These are phyloP conservation scores for Dipteronia dyeriana DNA, from an alignment of 345 rosid species.

Conservation along the genomic window DNA sequence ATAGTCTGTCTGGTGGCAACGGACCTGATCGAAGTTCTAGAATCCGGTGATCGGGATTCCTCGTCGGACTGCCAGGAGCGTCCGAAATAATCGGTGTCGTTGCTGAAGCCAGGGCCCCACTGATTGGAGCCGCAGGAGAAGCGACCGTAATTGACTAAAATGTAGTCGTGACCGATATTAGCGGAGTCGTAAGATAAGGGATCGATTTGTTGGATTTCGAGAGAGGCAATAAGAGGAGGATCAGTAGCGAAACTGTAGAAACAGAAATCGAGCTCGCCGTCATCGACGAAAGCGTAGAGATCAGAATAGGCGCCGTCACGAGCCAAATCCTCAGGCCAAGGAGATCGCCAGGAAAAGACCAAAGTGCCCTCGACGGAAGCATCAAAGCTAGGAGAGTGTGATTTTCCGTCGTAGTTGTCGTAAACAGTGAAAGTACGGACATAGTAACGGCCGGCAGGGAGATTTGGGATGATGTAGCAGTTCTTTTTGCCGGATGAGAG, in stretches of 20 bases:
- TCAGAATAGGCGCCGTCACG: conserved; percentile 94
- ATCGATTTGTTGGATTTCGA: conserved; percentile 71
- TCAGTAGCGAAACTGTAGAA: conserved; percentile 96
- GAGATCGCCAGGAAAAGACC: conserved; percentile 92
- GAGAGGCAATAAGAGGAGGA: conserved; percentile 85
- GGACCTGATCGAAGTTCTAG: conserved; percentile 31
- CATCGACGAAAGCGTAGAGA: conserved; percentile 71
- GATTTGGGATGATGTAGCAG: conserved; percentile 76
- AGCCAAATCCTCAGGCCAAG: conserved; percentile 63
- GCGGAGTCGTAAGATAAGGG: conserved; percentile 62
- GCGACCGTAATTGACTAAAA: conserved; percentile 88
- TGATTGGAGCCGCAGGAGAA: conserved; percentile 68
- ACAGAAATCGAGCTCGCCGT: conserved; percentile 85
- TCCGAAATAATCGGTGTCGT: conserved; percentile 76
- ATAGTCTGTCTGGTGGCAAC: conserved; percentile 52
- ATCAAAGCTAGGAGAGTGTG: conserved; percentile 85
- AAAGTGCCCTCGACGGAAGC: conserved; percentile 87
- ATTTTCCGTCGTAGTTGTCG: conserved; percentile 92
- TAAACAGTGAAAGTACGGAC: conserved; percentile 93
- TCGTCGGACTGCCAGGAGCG: conserved; percentile 90
- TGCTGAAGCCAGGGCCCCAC: conserved; percentile 94
- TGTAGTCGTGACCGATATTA: conserved; percentile 41
- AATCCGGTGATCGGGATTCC: conserved; percentile 32
- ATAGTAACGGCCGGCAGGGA: conserved; percentile 80
- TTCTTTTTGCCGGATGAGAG: conserved; percentile 91